Base-by-base conservation (phyloP, 192 early-diverging fungal species). In the Funneliformis mosseae region DNA sequence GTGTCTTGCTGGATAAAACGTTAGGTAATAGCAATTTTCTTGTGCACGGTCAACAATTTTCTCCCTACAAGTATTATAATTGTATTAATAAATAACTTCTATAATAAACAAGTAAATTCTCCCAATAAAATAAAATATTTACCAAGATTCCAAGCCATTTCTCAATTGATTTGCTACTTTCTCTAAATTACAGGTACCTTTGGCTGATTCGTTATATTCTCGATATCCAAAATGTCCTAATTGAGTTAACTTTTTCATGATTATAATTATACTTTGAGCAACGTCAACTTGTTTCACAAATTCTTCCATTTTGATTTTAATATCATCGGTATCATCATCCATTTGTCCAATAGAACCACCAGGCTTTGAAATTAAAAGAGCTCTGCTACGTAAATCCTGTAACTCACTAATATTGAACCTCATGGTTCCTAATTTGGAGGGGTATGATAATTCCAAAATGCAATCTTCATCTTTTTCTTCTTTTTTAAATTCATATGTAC, bases 191-290 rank as follows among this genome's bases (percentile, higher is more conserved):
- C 68, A 18, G 0, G 5, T 23, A 8, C 28, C 42, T n/a, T 5
- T 23, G 7, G 25, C 48, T 3, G 27, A 50, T 16, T 50, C 63
- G 16, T 76, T 21, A 78, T 69, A 81, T 50, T 66, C 21, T 27
- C 76, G 61, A 77, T 81, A 81, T 25, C 18, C 60, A 60, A 81
- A 81, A 61, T 81, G 81, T 14, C 81, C 81, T 11, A 78, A 48
- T 60, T 77, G 42, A 33, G 78, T 81, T 7, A 81, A 41, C 48
- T 60, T 81, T n/a, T 64, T 33, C 11, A 48, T 77, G 16, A 81
- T 27, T 42, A 11, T 68, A 39, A 69, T 39, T 38, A 81, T 81
- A 18, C 78, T 41, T 16, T 77, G 67, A 33, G 27, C 76, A 5
- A 78, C 6, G 63, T 81, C 81, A 61, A 81, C 75, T 48, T 81